Conservation (phyloP, 352 stramenopile species). For the Ochromonadaceae sp. region DNA sequence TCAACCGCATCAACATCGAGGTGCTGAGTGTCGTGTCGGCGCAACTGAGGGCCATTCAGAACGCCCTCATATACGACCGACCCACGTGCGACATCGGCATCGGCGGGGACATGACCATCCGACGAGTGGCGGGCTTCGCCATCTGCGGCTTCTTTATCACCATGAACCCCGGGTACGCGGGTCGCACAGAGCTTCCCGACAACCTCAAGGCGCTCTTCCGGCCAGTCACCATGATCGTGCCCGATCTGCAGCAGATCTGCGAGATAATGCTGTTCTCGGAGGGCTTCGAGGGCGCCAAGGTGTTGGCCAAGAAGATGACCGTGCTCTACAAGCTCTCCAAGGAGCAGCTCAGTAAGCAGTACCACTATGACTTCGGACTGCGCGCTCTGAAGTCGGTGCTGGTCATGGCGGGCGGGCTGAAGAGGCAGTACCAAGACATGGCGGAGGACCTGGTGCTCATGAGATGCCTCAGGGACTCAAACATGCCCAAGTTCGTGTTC, state of each 20-base stretch:
- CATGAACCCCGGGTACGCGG: slow-evolving; percentile 91
- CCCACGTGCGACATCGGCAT: slow-evolving; percentile 74
- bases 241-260: slow-evolving; percentile 79
- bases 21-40: slow-evolving; percentile 74
- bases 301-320: slow-evolving; percentile 88
- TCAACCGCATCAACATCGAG: slow-evolving; percentile 89
- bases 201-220: slow-evolving; percentile 87
- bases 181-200: slow-evolving; percentile 80
- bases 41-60: slow-evolving; percentile 86
- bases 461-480: slow-evolving; percentile 67
- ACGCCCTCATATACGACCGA: slow-evolving; percentile 72
- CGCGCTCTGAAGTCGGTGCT: slow-evolving; percentile 75
- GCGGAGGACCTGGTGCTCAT: slow-evolving; percentile 74
- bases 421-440: slow-evolving; percentile 75
- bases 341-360: slow-evolving; percentile 80
- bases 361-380: slow-evolving; percentile 84
- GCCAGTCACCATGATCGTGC: slow-evolving; percentile 77
- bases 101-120: slow-evolving; percentile 67
- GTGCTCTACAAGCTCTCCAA: slow-evolving; percentile 78
- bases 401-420: slow-evolving; percentile 72
- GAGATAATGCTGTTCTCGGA: slow-evolving; percentile 93
- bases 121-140: slow-evolving; percentile 70
- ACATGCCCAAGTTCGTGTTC: slow-evolving; percentile 80
- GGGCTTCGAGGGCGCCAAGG: slow-evolving; percentile 76
- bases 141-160: slow-evolving; percentile 86